These are phyloP conservation scores for Juglanconis sp. DNA, from an alignment of 2,329 filamentous ascomycete genomes.

Conservation along the genomic window DNA sequence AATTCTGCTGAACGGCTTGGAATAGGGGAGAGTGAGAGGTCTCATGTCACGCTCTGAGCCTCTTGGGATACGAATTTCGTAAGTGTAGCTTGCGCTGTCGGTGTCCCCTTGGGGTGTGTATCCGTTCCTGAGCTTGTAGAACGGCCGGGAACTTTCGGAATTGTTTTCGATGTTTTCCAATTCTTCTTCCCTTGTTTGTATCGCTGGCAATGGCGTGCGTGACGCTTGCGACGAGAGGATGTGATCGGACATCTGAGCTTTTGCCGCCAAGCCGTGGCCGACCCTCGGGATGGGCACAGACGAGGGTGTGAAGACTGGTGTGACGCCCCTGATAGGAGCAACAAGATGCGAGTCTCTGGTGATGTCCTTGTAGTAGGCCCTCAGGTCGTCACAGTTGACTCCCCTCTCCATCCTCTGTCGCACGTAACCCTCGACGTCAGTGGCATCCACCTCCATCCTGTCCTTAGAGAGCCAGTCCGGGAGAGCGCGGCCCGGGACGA, in stretches of 20 bases:
- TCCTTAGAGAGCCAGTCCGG: conserved; percentile 15
- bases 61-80: conserved; percentile 8
- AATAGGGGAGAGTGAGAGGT: not conserved
- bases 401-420: conserved; percentile 2
- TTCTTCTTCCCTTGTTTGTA: not conserved
- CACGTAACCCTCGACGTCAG: conserved; percentile 7
- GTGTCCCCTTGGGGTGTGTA: not conserved
- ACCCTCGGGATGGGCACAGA: not conserved
- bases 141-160: not conserved
- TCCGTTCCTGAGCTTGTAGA: conserved; percentile 1
- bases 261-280: not conserved
- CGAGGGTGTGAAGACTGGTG: conserved; percentile 8
- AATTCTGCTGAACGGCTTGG: not conserved
- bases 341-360: conserved; percentile 5
- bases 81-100: conserved; percentile 6
- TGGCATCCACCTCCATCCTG: not conserved
- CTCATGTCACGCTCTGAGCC: not conserved
- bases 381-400: conserved; percentile 10
- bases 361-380: conserved; percentile 15
- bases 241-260: not conserved
- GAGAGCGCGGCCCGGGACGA: not conserved
- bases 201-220: not conserved
- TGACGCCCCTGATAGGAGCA: conserved; percentile 10
- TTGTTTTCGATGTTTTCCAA: not conserved
- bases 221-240: not conserved